A percentile compares a stretch with the other conserved stretches of the same genome.
Conservation (phyloP, 2,329 filamentous ascomycete species). For the Lachnum nothofagi region DNA sequence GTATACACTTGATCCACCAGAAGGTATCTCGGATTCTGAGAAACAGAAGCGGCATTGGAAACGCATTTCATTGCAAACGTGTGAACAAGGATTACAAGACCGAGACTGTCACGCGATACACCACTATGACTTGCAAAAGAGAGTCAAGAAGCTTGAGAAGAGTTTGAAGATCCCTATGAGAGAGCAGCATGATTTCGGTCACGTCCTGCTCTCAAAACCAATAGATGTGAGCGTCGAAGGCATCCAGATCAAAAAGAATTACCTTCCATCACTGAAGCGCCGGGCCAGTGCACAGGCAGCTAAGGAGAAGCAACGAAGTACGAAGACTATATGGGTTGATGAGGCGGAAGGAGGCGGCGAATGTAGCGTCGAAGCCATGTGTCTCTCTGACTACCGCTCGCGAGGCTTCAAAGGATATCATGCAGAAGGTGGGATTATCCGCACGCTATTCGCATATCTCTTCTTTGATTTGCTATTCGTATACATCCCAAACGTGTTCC, state of each 20-base stretch:
- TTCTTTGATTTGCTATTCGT: constrained; percentile 92
- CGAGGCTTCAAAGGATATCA: constrained; percentile 92
- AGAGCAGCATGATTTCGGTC: constrained; percentile 86
- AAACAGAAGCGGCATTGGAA: constrained; percentile 79
- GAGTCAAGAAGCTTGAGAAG: constrained; percentile 85
- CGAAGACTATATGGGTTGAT: constrained; percentile 85
- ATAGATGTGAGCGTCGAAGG: constrained; percentile 71
- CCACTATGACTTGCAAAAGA: constrained; percentile 91
- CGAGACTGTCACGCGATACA: constrained; percentile 84
- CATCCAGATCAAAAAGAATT: constrained; percentile 65
- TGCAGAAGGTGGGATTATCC: constrained; percentile 81
- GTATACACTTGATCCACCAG: constrained; percentile 46
- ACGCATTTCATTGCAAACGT: constrained; percentile 68
- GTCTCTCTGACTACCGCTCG: constrained; percentile 74
- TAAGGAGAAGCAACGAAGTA: constrained; percentile 41
- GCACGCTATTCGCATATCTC: constrained; percentile 85
- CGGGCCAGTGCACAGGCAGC: constrained; percentile 11
- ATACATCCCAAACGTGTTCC: constrained; percentile 94
- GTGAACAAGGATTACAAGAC: constrained; percentile 81
- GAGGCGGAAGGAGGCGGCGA: constrained; percentile 62
- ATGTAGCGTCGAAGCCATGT: constrained; percentile 92
- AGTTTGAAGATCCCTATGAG: constrained; percentile 75
- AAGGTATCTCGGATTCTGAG: constrained; percentile 39
- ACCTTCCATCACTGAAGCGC: constrained; percentile 29
- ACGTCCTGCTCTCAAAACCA: constrained; percentile 72